A percentile compares a stretch with the other conserved stretches of the same genome.
Conservation (phyloP, 2,329 filamentous ascomycete genomes). For the Penicillium sp. region DNA sequence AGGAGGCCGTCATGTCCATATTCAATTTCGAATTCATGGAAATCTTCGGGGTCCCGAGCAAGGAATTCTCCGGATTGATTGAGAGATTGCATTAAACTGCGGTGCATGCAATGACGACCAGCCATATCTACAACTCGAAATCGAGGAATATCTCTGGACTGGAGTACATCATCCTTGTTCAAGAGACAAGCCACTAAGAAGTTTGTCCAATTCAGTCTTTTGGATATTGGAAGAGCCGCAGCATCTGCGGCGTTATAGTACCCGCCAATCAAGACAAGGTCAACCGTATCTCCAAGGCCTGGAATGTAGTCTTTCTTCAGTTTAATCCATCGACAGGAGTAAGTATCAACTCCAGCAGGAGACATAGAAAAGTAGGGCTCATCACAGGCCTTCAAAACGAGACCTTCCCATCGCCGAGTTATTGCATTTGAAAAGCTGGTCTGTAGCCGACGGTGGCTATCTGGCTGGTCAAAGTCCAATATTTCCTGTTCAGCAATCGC, state of each 20-base stretch:
- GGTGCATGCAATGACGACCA: constrained; percentile 50
- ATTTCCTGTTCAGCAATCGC: constrained; percentile 66
- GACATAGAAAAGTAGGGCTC: constrained; percentile 70
- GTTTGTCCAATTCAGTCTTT: constrained; percentile 69
- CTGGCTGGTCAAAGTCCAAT: constrained; percentile 62
- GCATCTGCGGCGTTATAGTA: constrained; percentile 67
- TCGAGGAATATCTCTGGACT: constrained; percentile 52
- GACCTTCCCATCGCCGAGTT: constrained; percentile 67
- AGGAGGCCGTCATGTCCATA: constrained; percentile 44
- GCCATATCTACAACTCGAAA: constrained; percentile 69
- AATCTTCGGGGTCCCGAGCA: constrained; percentile 37
- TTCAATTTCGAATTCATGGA: constrained; percentile 46
- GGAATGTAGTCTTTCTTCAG: constrained; percentile 83
- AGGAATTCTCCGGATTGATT: constrained; percentile 49
- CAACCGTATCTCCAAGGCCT: constrained; percentile 76
- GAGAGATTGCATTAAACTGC: constrained; percentile 53
- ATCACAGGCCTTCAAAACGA: constrained; percentile 74
- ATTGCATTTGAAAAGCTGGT: constrained; percentile 68
- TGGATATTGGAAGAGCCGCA: constrained; percentile 50
- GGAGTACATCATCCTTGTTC: constrained; percentile 62
- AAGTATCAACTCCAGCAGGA: constrained; percentile 32
- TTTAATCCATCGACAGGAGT: constrained; percentile 65
- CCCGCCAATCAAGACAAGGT: constrained; percentile 77
- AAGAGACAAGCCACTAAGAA: constrained; percentile 76
- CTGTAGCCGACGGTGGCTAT: constrained; percentile 57